phyloP scores from a whole-genome alignment of 495 filamentous ascomycete genomes.

The Xylaria flabelliformis region DNA sequence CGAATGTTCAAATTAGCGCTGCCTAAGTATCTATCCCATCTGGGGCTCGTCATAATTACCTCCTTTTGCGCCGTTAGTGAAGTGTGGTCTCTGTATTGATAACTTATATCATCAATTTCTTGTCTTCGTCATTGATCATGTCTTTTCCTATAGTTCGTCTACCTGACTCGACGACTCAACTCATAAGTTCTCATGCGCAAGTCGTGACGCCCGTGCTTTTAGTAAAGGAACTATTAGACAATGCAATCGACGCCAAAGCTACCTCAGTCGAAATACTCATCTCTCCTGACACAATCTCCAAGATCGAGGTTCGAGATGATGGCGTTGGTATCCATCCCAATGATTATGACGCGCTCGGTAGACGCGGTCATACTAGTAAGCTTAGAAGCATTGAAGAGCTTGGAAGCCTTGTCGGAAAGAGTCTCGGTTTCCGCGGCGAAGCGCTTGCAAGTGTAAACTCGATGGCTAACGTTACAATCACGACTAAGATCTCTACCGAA shows the following conservation, averaged over 20 bases:
- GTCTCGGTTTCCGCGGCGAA: slow-evolving; percentile 86
- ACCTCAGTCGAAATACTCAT: slow-evolving; percentile 75
- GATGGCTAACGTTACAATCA: slow-evolving; percentile 68
- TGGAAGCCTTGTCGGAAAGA: slow-evolving; percentile 65
- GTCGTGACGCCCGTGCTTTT: slow-evolving; percentile 75
- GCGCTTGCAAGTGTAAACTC: slow-evolving; percentile 81
- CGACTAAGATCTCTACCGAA: slow-evolving; percentile 75
- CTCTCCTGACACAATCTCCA: slow-evolving; percentile 75
- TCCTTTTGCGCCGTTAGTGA: background rate
- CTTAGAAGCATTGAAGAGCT: slow-evolving; percentile 76
- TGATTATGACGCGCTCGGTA: slow-evolving; percentile 73
- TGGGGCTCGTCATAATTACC: background rate
- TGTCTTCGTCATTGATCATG: slow-evolving; percentile 23
- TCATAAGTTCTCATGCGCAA: slow-evolving; percentile 74
- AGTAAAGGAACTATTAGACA: slow-evolving; percentile 92
- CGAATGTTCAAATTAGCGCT: background rate
- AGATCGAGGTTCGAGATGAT: slow-evolving; percentile 91
- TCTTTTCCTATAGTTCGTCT: slow-evolving; percentile 56
- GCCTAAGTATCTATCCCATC: background rate
- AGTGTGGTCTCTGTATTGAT: background rate
- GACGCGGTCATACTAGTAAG: slow-evolving; percentile 84
- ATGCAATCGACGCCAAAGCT: slow-evolving; percentile 84
- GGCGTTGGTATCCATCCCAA: slow-evolving; percentile 77
- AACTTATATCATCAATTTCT: background rate
- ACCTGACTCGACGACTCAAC: slow-evolving; percentile 65